phyloP scores from a whole-genome alignment of 2,329 filamentous ascomycete genomes.

The Stagonosporopsis tanaceti region DNA sequence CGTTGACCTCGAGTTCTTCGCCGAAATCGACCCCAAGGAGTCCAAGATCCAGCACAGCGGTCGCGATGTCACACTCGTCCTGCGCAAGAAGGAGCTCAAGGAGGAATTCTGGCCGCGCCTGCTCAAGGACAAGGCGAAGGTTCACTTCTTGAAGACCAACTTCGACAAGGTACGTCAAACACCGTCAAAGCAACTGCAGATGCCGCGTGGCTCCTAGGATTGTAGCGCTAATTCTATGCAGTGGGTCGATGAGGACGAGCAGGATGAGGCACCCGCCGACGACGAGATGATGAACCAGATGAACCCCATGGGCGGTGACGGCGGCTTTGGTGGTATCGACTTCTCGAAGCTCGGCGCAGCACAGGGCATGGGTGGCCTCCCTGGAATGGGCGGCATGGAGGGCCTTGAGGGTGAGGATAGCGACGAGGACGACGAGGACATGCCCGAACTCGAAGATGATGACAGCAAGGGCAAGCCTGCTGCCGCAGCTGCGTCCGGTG shows the following conservation, averaged over 20 bases:
- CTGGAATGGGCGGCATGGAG: constrained; percentile 37
- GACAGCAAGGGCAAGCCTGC: constrained; percentile 42
- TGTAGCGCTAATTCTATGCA: constrained; percentile 46
- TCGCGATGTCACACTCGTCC: constrained; percentile 87
- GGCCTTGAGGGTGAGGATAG: constrained; percentile 52
- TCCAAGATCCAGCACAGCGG: constrained; percentile 88
- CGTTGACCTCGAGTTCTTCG: constrained; percentile 86
- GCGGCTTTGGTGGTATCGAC: constrained; percentile 86
- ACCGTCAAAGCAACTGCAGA: not conserved
- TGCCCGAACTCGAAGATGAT: constrained; percentile 71
- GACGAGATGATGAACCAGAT: constrained; percentile 72
- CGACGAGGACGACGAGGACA: constrained; percentile 70
- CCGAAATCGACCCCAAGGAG: constrained; percentile 84
- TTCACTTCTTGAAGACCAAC: constrained; percentile 97
- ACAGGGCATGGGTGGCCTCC: constrained; percentile 44
- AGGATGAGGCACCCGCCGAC: constrained; percentile 87
- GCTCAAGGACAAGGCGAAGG: constrained; percentile 86
- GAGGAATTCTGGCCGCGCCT: constrained; percentile 95
- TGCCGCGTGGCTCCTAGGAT: not conserved
- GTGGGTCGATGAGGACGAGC: constrained; percentile 99
- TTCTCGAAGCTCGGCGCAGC: constrained; percentile 81
- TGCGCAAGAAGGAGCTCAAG: constrained; percentile 96
- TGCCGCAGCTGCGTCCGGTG: constrained; percentile 32
- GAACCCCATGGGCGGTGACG: constrained; percentile 64
- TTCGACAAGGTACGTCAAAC: constrained; percentile 81